These are phyloP conservation scores for Apostasia ramifera DNA, from an alignment of 106 monocot species.

Conservation along the genomic window DNA sequence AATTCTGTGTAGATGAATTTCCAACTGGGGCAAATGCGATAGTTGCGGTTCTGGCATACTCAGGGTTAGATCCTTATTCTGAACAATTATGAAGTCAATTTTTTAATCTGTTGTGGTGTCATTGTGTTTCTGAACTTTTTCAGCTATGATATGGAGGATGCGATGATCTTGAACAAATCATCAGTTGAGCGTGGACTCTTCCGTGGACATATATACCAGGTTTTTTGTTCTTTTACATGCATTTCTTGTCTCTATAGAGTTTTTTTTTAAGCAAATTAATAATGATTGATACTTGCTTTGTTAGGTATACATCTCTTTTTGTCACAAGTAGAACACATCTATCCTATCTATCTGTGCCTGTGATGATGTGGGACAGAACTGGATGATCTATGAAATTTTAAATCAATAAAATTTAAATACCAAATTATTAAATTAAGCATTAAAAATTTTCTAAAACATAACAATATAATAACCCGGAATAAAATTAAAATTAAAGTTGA, in stretches of 20 bases:
- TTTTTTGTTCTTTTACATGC: slow-evolving; percentile 5
- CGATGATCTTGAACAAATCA: slow-evolving; percentile 98
- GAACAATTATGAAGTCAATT: not conserved
- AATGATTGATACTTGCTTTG: too few relatives aligned
- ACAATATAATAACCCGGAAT: too few relatives aligned
- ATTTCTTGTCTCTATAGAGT: not conserved
- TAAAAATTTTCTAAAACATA: too few relatives aligned
- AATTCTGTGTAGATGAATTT: slow-evolving; percentile 88
- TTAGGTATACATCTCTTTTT: too few relatives aligned
- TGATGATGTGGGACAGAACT: too few relatives aligned
- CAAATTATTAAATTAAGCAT: too few relatives aligned
- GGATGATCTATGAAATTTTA: too few relatives aligned
- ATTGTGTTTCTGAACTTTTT: slow-evolving; percentile 6
- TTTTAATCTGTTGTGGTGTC: not conserved
- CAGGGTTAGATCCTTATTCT: slow-evolving; percentile 47
- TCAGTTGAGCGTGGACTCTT: slow-evolving; percentile 91
- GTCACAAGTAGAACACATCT: too few relatives aligned
- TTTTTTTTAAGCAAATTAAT: too few relatives aligned
- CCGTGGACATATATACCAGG: slow-evolving; percentile 93
- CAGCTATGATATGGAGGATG: slow-evolving; percentile 99
- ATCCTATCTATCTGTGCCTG: too few relatives aligned
- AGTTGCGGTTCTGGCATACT: slow-evolving; percentile 87
- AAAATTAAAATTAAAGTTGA: too few relatives aligned
- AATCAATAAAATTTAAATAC: too few relatives aligned
- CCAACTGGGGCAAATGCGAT: slow-evolving; percentile 96